A percentile compares a stretch with the other conserved stretches of the same genome.
Evolutionary conservation across 352 stramenopile genomes (phyloP).

Genomic region (Phytophthora sp.): DNA sequence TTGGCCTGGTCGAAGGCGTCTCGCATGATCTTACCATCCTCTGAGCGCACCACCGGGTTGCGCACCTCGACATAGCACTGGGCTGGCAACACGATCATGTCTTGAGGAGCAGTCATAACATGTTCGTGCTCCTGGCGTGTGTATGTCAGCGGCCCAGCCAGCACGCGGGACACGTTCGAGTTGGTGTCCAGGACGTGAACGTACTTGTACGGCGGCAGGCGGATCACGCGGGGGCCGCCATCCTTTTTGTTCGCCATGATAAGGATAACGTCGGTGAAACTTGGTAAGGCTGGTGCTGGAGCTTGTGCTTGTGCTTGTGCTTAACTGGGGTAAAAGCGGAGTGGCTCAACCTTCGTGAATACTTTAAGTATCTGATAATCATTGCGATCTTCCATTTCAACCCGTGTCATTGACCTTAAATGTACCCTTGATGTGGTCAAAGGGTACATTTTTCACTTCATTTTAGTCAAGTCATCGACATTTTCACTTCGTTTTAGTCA

Average conservation of each 20-base stretch:
- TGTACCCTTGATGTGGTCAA: too few relatives aligned
- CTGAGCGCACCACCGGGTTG: conserved; percentile 65
- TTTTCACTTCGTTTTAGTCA: not conserved
- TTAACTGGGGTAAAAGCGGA: too few relatives aligned
- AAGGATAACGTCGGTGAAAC: conserved; percentile 1
- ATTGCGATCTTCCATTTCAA: conserved; percentile 21
- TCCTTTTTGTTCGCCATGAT: conserved; percentile 32
- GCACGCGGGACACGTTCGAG: conserved; percentile 82
- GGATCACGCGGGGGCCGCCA: conserved; percentile 71
- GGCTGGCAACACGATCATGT: conserved; percentile 81
- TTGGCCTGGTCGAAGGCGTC: conserved; percentile 81
- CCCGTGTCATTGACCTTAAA: conserved; percentile 12
- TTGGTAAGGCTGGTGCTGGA: conserved; percentile 17
- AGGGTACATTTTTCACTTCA: conserved; percentile 24
- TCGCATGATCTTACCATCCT: conserved; percentile 55
- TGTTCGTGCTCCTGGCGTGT: conserved; percentile 84
- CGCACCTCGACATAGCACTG: conserved; percentile 83
- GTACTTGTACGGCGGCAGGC: conserved; percentile 83
- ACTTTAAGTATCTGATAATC: too few relatives aligned
- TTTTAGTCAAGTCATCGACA: too few relatives aligned
- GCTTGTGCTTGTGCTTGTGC: too few relatives aligned
- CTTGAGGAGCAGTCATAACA: conserved; percentile 58
- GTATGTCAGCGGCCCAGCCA: conserved; percentile 79
- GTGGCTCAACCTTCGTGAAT: too few relatives aligned
- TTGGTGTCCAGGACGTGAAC: conserved; percentile 88